A percentile compares a stretch with the other conserved stretches of the same genome.
Conservation (phyloP, 1,284 basidiomycete species). For the Tranzscheliella williamsii region DNA sequence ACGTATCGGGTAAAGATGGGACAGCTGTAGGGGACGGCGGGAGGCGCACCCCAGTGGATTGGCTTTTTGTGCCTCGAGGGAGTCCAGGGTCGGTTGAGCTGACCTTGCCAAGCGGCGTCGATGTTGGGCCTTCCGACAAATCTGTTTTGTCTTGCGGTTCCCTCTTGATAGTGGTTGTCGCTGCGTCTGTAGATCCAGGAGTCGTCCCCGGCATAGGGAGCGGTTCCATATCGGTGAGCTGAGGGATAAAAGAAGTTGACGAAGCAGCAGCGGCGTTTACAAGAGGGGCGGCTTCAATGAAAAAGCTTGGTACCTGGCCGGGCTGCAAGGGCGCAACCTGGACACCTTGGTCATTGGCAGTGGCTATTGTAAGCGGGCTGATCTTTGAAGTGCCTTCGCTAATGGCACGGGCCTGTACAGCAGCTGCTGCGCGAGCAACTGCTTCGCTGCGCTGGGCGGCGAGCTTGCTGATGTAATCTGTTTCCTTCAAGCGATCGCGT, state of each 20-base stretch:
- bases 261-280: neutral
- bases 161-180: conserved; percentile 9
- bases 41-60: conserved; percentile 15
- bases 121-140: neutral
- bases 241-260: neutral
- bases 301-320: conserved; percentile 36
- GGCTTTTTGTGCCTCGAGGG: conserved; percentile 9
- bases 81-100: conserved; percentile 31
- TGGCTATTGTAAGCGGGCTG: conserved; percentile 29
- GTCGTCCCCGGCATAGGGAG: neutral
- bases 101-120: conserved; percentile 9
- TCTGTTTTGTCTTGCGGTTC: conserved; percentile 8
- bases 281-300: conserved; percentile 22
- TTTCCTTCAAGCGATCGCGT: conserved; percentile 20
- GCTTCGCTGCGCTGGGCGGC: conserved; percentile 27
- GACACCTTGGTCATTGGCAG: conserved; percentile 28
- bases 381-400: conserved; percentile 26
- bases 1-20: conserved; percentile 11
- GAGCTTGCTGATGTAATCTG: conserved; percentile 8
- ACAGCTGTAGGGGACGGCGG: conserved; percentile 30
- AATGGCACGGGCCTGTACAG: conserved; percentile 28
- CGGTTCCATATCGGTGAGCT: neutral
- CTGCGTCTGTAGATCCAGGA: neutral
- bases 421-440: conserved; percentile 22
- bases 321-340: conserved; percentile 34